Base-by-base conservation (phyloP, 345 rosid genomes). In the Rhodomyrtus tomentosa region DNA sequence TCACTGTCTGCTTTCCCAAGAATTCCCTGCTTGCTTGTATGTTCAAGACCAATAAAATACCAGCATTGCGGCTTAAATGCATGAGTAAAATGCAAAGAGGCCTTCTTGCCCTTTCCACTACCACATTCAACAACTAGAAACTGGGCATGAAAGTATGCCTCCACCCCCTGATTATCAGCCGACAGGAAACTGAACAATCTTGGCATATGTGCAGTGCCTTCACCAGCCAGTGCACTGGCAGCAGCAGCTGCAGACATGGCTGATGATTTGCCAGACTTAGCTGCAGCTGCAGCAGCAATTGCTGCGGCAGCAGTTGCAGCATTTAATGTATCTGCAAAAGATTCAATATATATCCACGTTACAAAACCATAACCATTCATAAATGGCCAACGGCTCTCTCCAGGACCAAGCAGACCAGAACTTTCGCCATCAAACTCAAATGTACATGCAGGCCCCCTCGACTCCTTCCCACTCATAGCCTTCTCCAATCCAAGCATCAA, bases 221-320 rank as follows among this genome's bases (percentile, higher is more conserved):
- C 99, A 74, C 99, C 99, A 87, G 99, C 99, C 73, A 97, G 98
- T 36, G 99, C 98, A 94, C 98, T 95, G 53, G 99, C 99, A 87
- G 99, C 99, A 74, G 99, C 99, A 87, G 99, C 99, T 88, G 99
- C 99, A 54, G 99, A 97, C 99, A 97, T 95, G 49, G 99, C 98
- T 82, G 99, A 97, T 87, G 99, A 92, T 93, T 97, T 96, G 83
- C 99, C 99, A 29, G 98, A 95, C 91, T 91, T 97, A 84, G 99
- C 98, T 20, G 99, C 99, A 18, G 98, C 98, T 5, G 99, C 98
- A 80, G 98, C 98, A 62, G 98, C 98, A 88, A 96, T 97, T 54
- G 99, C 99, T 52, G 98, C 98, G 10, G 99, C 99, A 38, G 96
- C 98, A 85, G 99, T 93, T 80, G 99, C 99, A 74, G 99, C 91